These are phyloP conservation scores for Heterobasidion occidentale DNA, from an alignment of 1,284 basidiomycete genomes.

Conservation along the genomic window DNA sequence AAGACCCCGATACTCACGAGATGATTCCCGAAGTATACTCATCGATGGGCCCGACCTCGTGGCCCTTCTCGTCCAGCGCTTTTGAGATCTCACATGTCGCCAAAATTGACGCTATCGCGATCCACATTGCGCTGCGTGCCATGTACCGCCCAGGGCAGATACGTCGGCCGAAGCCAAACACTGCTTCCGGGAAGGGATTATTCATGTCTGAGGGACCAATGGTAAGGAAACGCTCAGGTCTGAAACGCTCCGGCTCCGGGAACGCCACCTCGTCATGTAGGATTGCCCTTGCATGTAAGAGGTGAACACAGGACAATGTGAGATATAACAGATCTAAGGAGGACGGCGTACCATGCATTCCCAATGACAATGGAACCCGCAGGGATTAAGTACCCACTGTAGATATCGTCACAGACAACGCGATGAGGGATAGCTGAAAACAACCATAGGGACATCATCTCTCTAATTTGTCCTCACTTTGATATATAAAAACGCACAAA, in stretches of 20 bases:
- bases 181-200: slow-evolving; percentile 11
- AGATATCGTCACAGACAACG: slow-evolving; percentile 24
- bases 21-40: too few relatives aligned
- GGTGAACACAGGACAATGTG: background rate
- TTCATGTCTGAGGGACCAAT: slow-evolving; percentile 6
- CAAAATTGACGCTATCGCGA: slow-evolving; percentile 26
- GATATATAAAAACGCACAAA: background rate
- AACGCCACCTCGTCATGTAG: slow-evolving; percentile 4
- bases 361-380: slow-evolving; percentile 23
- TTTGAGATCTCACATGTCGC: slow-evolving; percentile 20
- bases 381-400: slow-evolving; percentile 27
- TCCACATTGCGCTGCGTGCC: slow-evolving; percentile 28
- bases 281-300: background rate
- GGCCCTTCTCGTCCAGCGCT: background rate
- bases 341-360: slow-evolving; percentile 20
- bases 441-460: background rate
- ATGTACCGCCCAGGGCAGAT: slow-evolving; percentile 31
- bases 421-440: slow-evolving; percentile 20
- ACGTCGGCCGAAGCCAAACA: slow-evolving; percentile 23
- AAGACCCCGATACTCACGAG: too few relatives aligned
- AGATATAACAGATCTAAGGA: background rate
- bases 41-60: too few relatives aligned
- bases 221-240: slow-evolving; percentile 12
- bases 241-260: slow-evolving; percentile 7
- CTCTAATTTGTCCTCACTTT: background rate